Base-by-base conservation (phyloP, 1,139 yeast genomes). In the Debaryomyces robertsiae region DNA sequence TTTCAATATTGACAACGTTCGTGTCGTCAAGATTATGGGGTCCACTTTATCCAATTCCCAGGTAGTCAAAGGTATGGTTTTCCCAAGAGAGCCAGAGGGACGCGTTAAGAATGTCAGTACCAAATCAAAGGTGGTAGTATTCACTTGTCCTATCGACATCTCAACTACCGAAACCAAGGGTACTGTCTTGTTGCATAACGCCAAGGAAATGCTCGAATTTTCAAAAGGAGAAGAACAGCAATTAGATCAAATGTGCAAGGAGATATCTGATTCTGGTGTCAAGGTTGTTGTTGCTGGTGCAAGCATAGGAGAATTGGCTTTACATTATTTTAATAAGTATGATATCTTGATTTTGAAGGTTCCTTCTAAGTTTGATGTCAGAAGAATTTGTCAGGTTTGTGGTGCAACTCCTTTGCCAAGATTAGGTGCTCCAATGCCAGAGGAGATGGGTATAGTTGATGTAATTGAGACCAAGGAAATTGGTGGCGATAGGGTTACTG, bases 21-120 rank as follows among this genome's bases (percentile, higher is more conserved):
- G 98, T 61, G 97, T 93, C 23, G 98, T 93, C 37, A 93, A 93
- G 67, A 85, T 93, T 53, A 88, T 93, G 96, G 98, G 98, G 45
- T 77, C 95, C 16, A 76, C 94, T 41, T 72, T 94, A 53, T 67
- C 73, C 27, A 76, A 77, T 52, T 85, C 95, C 7, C 76, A 77
- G 53, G 98, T 94, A 41, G 73, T 94, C 52, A 88, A 87, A 66
- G 98, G 98, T 52, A 93, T 93, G 98, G 97, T 94, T 30, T 93
- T 94, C 75, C 95, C 96, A 53, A 79, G 95, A 57, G 96, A 90
- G 63, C 97, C 98, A 9, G 98, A 93, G 63, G 96, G 97, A 11
- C 82, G 81, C 48, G 67, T 91, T 41, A 88, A 88, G 64, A 77
- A 82, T 48, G 70, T 85, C 43, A 63, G 63, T 25, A 32, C 48